Percentiles rank a stretch among this genome's conserved stretches.
Evolutionary conservation across 1,284 basidiomycete species (phyloP).

Genomic region (Ustilago trichophora): DNA sequence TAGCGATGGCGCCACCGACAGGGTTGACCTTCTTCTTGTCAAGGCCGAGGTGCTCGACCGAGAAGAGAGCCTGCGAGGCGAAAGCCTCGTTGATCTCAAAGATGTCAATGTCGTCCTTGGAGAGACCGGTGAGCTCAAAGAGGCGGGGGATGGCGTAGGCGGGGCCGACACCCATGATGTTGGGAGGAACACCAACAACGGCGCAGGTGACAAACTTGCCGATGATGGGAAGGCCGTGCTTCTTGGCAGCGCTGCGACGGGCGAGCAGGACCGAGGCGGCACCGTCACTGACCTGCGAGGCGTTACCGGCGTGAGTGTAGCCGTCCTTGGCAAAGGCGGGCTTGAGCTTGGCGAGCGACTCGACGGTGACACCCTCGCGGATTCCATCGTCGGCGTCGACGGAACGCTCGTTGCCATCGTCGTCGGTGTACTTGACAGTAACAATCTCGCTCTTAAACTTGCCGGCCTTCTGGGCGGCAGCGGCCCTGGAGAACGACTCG

Average conservation of each 20-base stretch:
- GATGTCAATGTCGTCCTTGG: constrained; percentile 61
- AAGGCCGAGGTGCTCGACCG: constrained; percentile 71
- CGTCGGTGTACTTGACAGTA: constrained; percentile 81
- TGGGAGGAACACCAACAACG: constrained; percentile 72
- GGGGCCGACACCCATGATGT: constrained; percentile 66
- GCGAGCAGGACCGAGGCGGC: constrained; percentile 92
- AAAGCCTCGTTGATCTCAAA: constrained; percentile 68
- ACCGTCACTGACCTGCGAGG: constrained; percentile 95
- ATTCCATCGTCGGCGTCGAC: constrained; percentile 92
- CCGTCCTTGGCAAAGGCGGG: constrained; percentile 90
- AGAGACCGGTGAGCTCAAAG: constrained; percentile 58
- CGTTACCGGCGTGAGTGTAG: constrained; percentile 89
- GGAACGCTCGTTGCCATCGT: constrained; percentile 79
- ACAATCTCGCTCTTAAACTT: constrained; percentile 93
- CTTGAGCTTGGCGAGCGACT: constrained; percentile 88
- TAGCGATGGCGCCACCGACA: constrained; percentile 69
- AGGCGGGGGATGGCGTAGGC: constrained; percentile 64
- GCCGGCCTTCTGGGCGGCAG: constrained; percentile 83
- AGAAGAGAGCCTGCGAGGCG: constrained; percentile 69
- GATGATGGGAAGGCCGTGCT: constrained; percentile 86
- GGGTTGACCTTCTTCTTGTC: constrained; percentile 69
- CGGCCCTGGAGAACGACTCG: constrained; percentile 82
- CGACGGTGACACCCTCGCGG: constrained; percentile 81
- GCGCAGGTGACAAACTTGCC: constrained; percentile 87
- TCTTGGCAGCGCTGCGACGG: constrained; percentile 84